Evolutionary conservation across 2,329 filamentous ascomycete genomes (phyloP), one percentile per base, ranked within the genome.

Genomic region (Cadophora sp.): DNA sequence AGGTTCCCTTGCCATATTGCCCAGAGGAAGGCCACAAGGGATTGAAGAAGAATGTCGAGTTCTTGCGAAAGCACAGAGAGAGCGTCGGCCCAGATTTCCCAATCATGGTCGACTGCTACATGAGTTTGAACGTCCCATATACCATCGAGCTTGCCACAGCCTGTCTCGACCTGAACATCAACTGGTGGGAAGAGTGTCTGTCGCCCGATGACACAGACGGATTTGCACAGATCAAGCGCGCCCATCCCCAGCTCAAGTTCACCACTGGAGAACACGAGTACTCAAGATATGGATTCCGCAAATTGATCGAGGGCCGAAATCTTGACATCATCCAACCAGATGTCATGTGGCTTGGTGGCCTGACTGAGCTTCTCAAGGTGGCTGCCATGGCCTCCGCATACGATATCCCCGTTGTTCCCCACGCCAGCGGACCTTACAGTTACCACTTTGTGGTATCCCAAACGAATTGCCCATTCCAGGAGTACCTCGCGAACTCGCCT

Each of bases 111-210:
- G 94, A 97, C 81, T 97, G 94, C 84, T 97, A 97, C 81, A 97
- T 97, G 94, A 94, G 91, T 73, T 83, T 97, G 76, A 97, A 94
- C 75, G 94, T 97, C 30, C 83, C 92, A 0, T 97, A 97, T 81
- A 97, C 93, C 4, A 97, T 97, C 73, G 91, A 97, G 80, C 85
- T 97, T 27, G 94, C 92, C 68, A 92, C 94, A 81, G 91, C 90
- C 61, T 93, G 91, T 77, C 87, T 92, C 73, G 89, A 94, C 73
- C 86, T 97, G 72, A 87, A 95, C 79, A 94, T 97, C 78, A 94
- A 97, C 83, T 97, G 94, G 94, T 97, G 93, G 93, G 94, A 97
- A 82, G 94, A 97, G 83, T 96, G 93, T 71, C 83, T 97, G 70
- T 91, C 90, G 36, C 94, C 94, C 13, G 94, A 97, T 79, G 94